phyloP scores from a whole-genome alignment of 2,329 filamentous ascomycete genomes.

The Colletotrichum sp. region DNA sequence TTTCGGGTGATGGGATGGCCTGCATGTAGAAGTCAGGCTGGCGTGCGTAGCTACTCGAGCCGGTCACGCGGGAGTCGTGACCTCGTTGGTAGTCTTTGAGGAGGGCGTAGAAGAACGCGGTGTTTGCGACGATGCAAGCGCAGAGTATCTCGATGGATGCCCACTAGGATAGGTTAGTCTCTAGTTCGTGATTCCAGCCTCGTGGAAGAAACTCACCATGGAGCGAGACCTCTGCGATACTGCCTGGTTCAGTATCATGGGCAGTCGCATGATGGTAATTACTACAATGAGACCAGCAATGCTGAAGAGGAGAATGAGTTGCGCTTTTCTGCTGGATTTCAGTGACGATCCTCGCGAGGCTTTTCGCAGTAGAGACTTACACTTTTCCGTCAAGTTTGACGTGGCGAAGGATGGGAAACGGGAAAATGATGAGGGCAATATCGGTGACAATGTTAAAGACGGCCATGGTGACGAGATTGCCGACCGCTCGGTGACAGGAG shows the following conservation, averaged over 20 bases:
- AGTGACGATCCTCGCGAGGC: not conserved
- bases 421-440: slow-evolving; percentile 31
- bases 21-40: slow-evolving; percentile 17
- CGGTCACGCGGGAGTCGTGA: slow-evolving; percentile 22
- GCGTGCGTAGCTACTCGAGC: slow-evolving; percentile 1
- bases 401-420: slow-evolving; percentile 31
- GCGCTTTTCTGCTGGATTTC: slow-evolving; percentile 19
- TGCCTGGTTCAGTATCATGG: slow-evolving; percentile 31
- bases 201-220: slow-evolving; percentile 20
- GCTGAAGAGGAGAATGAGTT: slow-evolving; percentile 29
- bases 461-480: slow-evolving; percentile 32
- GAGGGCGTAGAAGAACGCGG: slow-evolving; percentile 32
- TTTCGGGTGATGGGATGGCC: slow-evolving; percentile 4
- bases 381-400: slow-evolving; percentile 25
- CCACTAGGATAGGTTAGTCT: slow-evolving; percentile 25
- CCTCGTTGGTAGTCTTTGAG: slow-evolving; percentile 29
- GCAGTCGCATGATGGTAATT: slow-evolving; percentile 32
- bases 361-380: not conserved
- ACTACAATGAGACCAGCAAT: slow-evolving; percentile 29
- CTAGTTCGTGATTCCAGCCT: not conserved
- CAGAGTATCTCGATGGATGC: slow-evolving; percentile 36
- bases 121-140: slow-evolving; percentile 34
- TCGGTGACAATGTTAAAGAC: slow-evolving; percentile 33
- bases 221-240: slow-evolving; percentile 33
- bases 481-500: slow-evolving; percentile 28